Base-by-base conservation (phyloP, 2,329 filamentous ascomycete genomes). In the Penicillium sp. region DNA sequence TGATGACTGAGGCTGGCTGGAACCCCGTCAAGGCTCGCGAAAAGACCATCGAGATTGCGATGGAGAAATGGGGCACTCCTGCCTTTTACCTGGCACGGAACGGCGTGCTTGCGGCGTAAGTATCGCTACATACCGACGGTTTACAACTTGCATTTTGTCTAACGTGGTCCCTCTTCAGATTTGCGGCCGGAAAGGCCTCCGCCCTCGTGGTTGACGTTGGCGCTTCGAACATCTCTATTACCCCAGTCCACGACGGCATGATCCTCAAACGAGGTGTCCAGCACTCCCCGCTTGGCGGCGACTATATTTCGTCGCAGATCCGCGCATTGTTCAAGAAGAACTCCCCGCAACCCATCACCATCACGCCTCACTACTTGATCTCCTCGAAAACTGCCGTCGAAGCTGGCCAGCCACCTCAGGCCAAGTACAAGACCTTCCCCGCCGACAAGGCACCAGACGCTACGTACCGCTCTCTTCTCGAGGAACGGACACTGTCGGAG, bases 1-100 rank as follows among this genome's bases (percentile, higher is more conserved):
- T 99, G 53, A 87, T 99, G 83, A 96, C 90, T 0, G 94, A 99
- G 74, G 89, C 92, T 13, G 88, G 90, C 10, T 97, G 92, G 92
- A 97, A 96, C 74, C 81, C 85, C 24, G 74, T 83, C 39, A 96
- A 96, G 77, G 84, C 88, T 54, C 82, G 95, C 54, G 94, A 99
- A 76, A 95, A 94, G 81, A 87, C 88, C 36, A 92, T 96, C 65
- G 94, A 99, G 76, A 85, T 97, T 57, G 91, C 90, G 53, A 96
- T 99, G 87, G 94, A 99, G 79, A 89, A 85, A 67, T 99, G 94
- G 91, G 92, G 90, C 25, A 88, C 88, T 50, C 94, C 94, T 16
- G 94, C 94, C 5, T 97, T 96, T 73, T 99, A 92, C 81, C 79
- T 97, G 55, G 90, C 90, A 57, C 86, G 90, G 66, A 95, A 86